These are phyloP conservation scores for Teratosphaeria zuluensis DNA, from an alignment of 2,329 filamentous ascomycete genomes.

Conservation along the genomic window DNA sequence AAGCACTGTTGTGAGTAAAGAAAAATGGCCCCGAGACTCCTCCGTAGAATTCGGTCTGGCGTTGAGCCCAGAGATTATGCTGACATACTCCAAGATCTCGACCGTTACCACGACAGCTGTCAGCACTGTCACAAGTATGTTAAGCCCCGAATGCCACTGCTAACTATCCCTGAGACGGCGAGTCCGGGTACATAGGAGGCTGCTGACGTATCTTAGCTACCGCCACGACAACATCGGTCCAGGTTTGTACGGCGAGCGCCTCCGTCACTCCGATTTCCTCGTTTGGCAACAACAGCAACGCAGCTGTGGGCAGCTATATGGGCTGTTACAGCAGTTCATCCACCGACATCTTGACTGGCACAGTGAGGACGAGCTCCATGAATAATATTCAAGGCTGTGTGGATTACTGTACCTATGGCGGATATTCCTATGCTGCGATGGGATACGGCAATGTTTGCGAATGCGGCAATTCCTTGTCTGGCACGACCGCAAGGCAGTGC, in stretches of 20 bases:
- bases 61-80: no score
- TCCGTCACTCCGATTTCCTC: neutral
- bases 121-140: neutral
- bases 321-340: neutral
- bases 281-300: neutral
- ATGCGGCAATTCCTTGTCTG: neutral
- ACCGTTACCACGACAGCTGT: neutral
- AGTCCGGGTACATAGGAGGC: no score
- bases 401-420: neutral
- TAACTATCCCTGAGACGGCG: no score
- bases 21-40: no score
- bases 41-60: no score
- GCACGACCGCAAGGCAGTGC: neutral
- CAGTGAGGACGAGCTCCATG: neutral
- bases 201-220: neutral
- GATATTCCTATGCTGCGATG: neutral
- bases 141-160: no score
- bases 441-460: neutral
- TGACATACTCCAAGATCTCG: no score
- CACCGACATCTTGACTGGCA: neutral
- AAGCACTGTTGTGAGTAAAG: no score
- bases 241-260: neutral
- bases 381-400: neutral
- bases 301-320: neutral
- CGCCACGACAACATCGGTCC: neutral